Percentiles rank a stretch among this genome's conserved stretches.
phyloP scores from a whole-genome alignment of 139 green algal genomes.

The Picochlorum sp. region DNA sequence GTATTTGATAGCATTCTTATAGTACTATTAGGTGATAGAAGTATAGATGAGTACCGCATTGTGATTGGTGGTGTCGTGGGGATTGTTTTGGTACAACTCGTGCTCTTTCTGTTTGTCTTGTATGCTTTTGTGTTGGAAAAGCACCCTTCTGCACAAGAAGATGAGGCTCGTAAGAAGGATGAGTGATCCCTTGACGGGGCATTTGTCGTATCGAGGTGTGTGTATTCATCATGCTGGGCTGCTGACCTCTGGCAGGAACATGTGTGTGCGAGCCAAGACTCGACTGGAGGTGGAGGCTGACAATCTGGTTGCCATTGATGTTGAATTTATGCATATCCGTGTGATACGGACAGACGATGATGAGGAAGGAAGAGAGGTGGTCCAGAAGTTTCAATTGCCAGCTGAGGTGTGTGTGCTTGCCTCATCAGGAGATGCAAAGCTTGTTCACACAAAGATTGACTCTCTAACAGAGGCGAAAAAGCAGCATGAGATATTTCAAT shows the following conservation, averaged over 20 bases:
- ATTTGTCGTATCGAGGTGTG: too few species aligned
- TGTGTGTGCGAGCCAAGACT: constrained; percentile 3
- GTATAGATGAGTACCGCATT: constrained; percentile 4
- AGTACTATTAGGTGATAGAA: background rate
- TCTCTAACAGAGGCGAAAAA: background rate
- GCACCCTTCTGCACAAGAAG: background rate
- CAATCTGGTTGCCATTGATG: constrained; percentile 20
- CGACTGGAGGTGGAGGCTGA: constrained; percentile 11
- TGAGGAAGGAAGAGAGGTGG: too few species aligned
- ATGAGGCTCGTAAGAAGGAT: too few species aligned
- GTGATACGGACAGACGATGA: background rate
- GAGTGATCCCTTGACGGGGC: too few species aligned
- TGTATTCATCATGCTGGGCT: too few species aligned
- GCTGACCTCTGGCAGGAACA: background rate
- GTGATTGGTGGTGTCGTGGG: constrained; percentile 15
- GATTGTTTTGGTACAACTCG: constrained; percentile 13
- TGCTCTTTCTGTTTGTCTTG: constrained; percentile 14
- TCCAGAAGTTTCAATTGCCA: constrained; percentile 9
- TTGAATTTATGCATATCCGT: constrained; percentile 23
- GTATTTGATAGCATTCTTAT: constrained; percentile 16
- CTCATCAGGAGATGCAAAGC: background rate
- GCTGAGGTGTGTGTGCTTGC: constrained; percentile 33
- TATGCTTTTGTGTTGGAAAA: constrained; percentile 9
- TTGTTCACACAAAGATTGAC: constrained; percentile 20
- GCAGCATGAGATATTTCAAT: background rate